These are phyloP conservation scores for Citrus trifoliata DNA, from an alignment of 345 rosid species.

Conservation along the genomic window DNA sequence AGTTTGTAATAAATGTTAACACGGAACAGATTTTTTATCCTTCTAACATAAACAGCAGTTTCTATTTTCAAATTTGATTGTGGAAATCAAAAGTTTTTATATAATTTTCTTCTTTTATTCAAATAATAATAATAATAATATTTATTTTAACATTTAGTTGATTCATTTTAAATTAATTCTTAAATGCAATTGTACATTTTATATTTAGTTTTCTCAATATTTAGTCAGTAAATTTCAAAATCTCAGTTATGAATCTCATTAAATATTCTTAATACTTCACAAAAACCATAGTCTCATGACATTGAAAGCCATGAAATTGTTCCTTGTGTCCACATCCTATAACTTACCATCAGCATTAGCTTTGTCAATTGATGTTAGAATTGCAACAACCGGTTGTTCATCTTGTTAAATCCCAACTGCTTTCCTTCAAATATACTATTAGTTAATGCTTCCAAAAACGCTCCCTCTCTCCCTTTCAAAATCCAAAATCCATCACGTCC, in stretches of 20 bases:
- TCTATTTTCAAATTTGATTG: no score
- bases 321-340: not conserved
- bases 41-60: no score
- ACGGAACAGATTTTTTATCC: no score
- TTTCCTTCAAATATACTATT: not conserved
- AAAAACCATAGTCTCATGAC: not conserved
- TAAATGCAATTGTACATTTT: not conserved
- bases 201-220: not conserved
- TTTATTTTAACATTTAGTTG: not conserved
- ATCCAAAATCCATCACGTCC: not conserved
- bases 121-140: no score
- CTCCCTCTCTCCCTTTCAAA: not conserved
- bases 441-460: not conserved
- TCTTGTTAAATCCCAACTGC: constrained; percentile 21
- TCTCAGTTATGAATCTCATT: not conserved
- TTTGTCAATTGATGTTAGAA: constrained; percentile 14
- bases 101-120: no score
- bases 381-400: constrained; percentile 37
- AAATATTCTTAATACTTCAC: not conserved
- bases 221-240: not conserved
- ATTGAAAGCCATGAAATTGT: not conserved
- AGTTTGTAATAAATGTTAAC: no score
- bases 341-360: not conserved
- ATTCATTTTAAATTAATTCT: not conserved
- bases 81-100: no score